Conservation (phyloP, 2,329 filamentous ascomycete genomes). For the Lachnum nothofagi region DNA sequence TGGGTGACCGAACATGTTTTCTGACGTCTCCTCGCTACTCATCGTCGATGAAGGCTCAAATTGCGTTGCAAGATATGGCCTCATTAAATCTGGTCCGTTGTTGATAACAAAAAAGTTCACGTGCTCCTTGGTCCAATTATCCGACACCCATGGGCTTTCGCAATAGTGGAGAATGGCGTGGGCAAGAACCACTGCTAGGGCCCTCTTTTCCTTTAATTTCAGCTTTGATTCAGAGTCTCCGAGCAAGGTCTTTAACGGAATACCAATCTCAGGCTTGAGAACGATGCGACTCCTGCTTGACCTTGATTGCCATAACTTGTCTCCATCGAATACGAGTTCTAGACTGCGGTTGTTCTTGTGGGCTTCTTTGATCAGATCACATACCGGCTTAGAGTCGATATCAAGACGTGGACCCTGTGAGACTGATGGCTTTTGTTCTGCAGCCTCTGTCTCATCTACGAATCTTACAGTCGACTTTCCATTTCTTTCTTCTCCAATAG, state of each 20-base stretch:
- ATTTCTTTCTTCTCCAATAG: background rate
- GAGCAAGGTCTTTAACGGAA: background rate
- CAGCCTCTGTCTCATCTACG: background rate
- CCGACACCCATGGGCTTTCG: background rate
- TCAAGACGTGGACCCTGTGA: background rate
- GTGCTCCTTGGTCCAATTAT: background rate
- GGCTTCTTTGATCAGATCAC: background rate
- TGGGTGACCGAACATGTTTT: background rate
- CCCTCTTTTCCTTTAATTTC: slow-evolving; percentile 2
- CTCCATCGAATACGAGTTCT: background rate
- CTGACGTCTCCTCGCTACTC: background rate
- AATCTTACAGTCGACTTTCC: background rate
- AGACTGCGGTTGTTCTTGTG: background rate
- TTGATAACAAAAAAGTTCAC: background rate
- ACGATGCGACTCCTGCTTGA: background rate
- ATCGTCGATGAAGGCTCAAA: background rate
- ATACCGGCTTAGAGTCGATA: background rate
- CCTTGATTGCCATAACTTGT: background rate
- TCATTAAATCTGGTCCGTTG: background rate
- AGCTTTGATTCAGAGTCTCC: background rate
- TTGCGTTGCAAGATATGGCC: background rate
- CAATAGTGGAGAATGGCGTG: background rate
- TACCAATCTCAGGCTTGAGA: background rate
- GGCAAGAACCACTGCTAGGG: background rate
- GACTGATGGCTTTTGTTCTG: background rate